phyloP scores from a whole-genome alignment of 2,329 filamentous ascomycete species.

The Colletotrichum chlorophyti region DNA sequence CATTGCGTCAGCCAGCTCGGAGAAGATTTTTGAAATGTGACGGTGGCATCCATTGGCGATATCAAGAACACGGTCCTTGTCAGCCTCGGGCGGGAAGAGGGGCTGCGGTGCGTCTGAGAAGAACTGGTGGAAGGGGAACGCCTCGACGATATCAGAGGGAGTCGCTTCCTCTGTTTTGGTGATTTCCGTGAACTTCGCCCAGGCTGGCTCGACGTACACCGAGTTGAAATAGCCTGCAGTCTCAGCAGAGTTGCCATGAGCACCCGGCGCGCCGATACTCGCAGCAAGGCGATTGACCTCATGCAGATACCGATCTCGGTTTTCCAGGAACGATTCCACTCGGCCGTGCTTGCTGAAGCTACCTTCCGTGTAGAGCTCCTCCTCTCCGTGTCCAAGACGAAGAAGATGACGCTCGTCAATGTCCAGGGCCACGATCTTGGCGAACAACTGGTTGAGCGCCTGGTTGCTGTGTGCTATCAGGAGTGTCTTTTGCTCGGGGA shows the following conservation, averaged over 20 bases:
- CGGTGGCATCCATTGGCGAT: constrained; percentile 84
- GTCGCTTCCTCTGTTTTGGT: constrained; percentile 63
- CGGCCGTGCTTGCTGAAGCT: constrained; percentile 95
- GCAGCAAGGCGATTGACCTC: constrained; percentile 88
- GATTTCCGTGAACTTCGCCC: constrained; percentile 77
- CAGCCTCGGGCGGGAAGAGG: constrained; percentile 73
- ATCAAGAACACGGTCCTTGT: constrained; percentile 74
- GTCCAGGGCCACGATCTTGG: constrained; percentile 95
- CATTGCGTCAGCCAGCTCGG: constrained; percentile 88
- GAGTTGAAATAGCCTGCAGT: constrained; percentile 96
- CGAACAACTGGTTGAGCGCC: constrained; percentile 94
- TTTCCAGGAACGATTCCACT: constrained; percentile 94
- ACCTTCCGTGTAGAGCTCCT: constrained; percentile 84
- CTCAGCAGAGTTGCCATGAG: constrained; percentile 95
- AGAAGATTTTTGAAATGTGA: constrained; percentile 89
- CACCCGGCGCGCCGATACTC: constrained; percentile 86
- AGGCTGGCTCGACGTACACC: constrained; percentile 87
- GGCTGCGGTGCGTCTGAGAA: constrained; percentile 89
- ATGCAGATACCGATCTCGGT: constrained; percentile 76
- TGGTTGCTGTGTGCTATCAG: constrained; percentile 98
- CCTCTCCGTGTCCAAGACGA: constrained; percentile 92
- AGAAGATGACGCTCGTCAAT: constrained; percentile 95
- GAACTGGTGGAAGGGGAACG: constrained; percentile 88
- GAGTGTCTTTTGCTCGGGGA: constrained; percentile 88
- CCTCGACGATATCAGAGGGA: constrained; percentile 67